Conservation (phyloP, 75 land plant genomes). For the Sequoia sempervirens region DNA sequence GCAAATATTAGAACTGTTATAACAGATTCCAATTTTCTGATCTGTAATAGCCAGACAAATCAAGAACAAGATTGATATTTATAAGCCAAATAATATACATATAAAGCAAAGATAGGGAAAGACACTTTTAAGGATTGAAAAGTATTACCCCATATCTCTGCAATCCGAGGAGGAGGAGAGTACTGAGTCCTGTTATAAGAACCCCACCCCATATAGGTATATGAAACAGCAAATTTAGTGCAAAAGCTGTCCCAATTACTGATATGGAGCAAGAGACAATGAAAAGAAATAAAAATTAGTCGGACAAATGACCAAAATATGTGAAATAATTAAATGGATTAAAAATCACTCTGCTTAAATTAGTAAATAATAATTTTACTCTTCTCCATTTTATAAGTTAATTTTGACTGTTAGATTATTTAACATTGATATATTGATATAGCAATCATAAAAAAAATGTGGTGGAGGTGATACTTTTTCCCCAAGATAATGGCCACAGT, state of each 20-base stretch:
- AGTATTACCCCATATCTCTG: slow-evolving; percentile 70
- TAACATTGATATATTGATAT: no score
- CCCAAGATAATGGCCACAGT: no score
- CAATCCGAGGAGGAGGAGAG: slow-evolving; percentile 67
- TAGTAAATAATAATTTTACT: no score
- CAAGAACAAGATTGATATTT: no score
- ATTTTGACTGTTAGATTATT: no score
- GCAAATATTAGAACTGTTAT: slow-evolving; percentile 22
- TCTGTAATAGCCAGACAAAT: neutral
- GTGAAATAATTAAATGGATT: neutral
- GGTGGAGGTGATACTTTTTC: no score
- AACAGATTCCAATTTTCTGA: slow-evolving; percentile 30
- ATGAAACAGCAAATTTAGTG: slow-evolving; percentile 27
- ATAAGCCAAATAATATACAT: no score
- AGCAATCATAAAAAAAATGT: no score
- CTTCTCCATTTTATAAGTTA: no score
- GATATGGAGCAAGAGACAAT: neutral
- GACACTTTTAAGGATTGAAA: no score
- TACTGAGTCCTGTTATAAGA: slow-evolving; percentile 66
- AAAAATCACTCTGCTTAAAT: neutral
- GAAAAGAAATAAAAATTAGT: slow-evolving; percentile 50
- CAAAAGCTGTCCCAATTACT: slow-evolving; percentile 35
- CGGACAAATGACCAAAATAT: no score
- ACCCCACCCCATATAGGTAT: slow-evolving; percentile 86
- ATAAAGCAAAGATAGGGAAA: no score